A percentile compares a stretch with the other conserved stretches of the same genome.
These are phyloP conservation scores for Fusarium sp. DNA, from an alignment of 2,329 filamentous ascomycete species.

Conservation along the genomic window DNA sequence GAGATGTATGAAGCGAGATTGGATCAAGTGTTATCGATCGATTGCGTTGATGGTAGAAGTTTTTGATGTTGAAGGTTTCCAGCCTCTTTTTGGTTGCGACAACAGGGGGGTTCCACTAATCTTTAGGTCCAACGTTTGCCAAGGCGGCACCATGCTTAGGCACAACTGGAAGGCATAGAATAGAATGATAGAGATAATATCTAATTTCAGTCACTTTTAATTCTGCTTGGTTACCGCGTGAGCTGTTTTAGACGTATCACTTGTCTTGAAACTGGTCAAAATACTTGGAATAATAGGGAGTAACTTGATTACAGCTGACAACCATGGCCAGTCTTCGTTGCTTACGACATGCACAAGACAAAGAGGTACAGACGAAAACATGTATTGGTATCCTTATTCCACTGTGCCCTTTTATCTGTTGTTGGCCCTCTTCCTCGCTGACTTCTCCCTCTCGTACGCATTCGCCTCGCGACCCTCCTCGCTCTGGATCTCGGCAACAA, in stretches of 20 bases:
- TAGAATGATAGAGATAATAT: too few relatives aligned
- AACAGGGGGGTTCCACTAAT: constrained; percentile 23
- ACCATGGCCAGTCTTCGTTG: too few relatives aligned
- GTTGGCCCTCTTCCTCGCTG: constrained; percentile 74
- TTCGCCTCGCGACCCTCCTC: constrained; percentile 90
- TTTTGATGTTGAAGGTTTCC: constrained; percentile 5
- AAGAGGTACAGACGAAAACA: constrained; percentile 23
- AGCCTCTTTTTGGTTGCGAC: neutral
- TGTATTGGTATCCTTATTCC: constrained; percentile 41
- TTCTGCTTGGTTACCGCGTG: too few relatives aligned
- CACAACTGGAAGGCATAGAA: too few relatives aligned
- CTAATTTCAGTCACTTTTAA: too few relatives aligned
- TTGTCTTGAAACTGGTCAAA: too few relatives aligned
- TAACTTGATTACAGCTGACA: too few relatives aligned
- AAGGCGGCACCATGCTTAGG: too few relatives aligned
- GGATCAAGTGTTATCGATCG: neutral
- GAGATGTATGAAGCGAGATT: neutral
- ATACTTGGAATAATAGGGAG: too few relatives aligned
- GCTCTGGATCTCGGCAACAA: constrained; percentile 95
- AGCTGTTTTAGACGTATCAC: too few relatives aligned
- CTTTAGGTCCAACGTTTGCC: neutral
- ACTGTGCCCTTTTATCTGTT: constrained; percentile 50
- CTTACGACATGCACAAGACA: neutral
- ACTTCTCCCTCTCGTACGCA: constrained; percentile 88
- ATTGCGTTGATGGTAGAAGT: neutral